Evolutionary conservation across 192 early-diverging fungal genomes (phyloP), one percentile per base, ranked within the genome.

Genomic region (Linderina pennispora): DNA sequence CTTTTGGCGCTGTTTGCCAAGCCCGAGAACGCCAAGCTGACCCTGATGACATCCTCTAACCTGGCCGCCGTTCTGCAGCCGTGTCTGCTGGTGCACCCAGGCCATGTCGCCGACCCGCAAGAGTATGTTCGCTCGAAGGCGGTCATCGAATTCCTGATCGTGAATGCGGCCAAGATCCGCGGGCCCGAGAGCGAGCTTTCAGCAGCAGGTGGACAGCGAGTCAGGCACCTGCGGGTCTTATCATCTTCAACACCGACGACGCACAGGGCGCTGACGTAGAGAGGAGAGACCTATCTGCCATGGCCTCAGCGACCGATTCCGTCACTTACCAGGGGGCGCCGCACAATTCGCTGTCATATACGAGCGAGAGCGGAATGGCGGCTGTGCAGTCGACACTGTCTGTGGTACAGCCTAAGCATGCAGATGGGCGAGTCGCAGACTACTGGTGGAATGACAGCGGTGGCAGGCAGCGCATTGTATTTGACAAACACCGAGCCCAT

Each of bases 31-130:
- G 47, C 77, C 24, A 57, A 49, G 17, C 66, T 70, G 11, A 89
- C 80, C 15, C 65, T 76, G 25, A 89, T 89, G 87, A 78, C 80
- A 35, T 61, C 80, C 15, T 75, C 79, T 8, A 89, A 89, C 47
- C 56, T 89, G 42, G 87, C 87, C 4, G 80, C 85, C 3, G 81
- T 89, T 14, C 76, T 89, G 52, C 80, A 82, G 44, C 85, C 85
- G 1, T 83, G 85, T n/a, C 55, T 89, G 31, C 57, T 89, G 10
- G 80, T 80, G 4, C 87, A 89, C 34, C 85, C 85, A 9, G 69
- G 73, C 23, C 84, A 89, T 39, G 73, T 81, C 35, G 74, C 81
- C 48, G 68, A 77, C 3, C 85, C 84, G 32, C 79, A 82, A 16
- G 80, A 89, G 43, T 89, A 89, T 58, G 80, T 79, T 35, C 78